Conservation (phyloP, 441 rosid species). For the Omphalea diandra region DNA sequence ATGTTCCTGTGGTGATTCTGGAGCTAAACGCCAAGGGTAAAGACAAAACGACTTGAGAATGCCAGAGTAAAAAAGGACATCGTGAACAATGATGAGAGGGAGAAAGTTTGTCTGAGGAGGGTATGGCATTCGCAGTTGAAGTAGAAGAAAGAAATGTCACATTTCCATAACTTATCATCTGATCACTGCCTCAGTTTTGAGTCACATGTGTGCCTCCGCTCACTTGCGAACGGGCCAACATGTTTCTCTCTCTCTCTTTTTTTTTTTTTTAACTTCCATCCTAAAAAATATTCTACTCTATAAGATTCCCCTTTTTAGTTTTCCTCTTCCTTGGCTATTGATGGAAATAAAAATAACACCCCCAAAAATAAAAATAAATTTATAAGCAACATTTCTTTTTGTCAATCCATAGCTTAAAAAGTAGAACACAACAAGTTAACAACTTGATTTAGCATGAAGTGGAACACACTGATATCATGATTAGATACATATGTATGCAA, state of each 20-base stretch:
- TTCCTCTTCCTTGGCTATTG: no score
- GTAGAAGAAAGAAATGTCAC: neutral
- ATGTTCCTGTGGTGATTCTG: neutral
- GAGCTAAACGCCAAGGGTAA: conserved; percentile 18
- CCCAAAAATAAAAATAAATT: no score
- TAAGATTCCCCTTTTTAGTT: neutral
- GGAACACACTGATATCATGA: no score
- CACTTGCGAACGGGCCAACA: neutral
- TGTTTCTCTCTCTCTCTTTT: neutral
- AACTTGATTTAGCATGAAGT: no score
- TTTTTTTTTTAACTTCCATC: conserved; percentile 1
- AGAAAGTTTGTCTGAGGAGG: no score
- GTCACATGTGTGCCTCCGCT: conserved; percentile 1
- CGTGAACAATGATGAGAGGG: conserved; percentile 26
- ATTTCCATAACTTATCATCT: no score
- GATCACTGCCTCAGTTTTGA: neutral
- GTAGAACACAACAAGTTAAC: no score
- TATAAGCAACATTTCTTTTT: no score
- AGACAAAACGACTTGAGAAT: conserved; percentile 16
- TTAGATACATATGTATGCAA: no score
- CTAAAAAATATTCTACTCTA: neutral
- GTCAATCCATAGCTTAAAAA: no score
- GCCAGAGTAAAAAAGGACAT: conserved; percentile 3
- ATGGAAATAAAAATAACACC: no score
- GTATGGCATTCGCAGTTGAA: conserved; percentile 10